Evolutionary conservation across 768 basidiomycete genomes (phyloP).

Genomic region (Polyporus arcularius): DNA sequence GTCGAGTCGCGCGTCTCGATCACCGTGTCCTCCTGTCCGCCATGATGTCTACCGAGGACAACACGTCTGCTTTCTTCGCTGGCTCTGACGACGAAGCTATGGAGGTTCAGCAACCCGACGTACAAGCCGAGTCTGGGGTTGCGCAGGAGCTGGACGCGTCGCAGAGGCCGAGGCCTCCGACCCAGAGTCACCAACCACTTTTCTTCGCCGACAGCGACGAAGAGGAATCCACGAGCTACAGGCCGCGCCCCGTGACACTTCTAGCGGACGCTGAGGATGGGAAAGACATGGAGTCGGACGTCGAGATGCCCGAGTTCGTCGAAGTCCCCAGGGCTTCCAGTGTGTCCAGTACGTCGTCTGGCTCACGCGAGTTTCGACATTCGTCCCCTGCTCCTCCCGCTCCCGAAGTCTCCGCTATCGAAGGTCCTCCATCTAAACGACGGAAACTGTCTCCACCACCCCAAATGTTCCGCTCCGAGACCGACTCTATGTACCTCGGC

Average conservation of each 20-base stretch:
- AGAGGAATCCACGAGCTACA: constrained; percentile 29
- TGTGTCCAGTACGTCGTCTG: constrained; percentile 41
- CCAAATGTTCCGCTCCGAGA: constrained; percentile 3
- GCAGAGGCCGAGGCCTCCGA: neutral
- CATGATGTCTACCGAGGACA: constrained; percentile 23
- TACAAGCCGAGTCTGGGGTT: neutral
- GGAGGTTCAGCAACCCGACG: constrained; percentile 26
- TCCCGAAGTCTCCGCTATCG: constrained; percentile 3
- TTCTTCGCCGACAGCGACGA: constrained; percentile 49
- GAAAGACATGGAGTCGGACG: constrained; percentile 18
- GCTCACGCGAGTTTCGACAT: constrained; percentile 13
- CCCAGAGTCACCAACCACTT: constrained; percentile 33
- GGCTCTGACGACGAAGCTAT: constrained; percentile 51
- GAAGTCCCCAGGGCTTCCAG: constrained; percentile 37
- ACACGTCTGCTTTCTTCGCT: constrained; percentile 54
- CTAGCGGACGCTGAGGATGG: neutral
- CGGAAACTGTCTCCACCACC: constrained; percentile 38
- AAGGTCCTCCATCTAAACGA: constrained; percentile 48
- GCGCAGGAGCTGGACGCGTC: neutral
- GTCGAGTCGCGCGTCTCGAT: constrained; percentile 4
- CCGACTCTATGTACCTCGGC: constrained; percentile 56
- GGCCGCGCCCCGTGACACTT: neutral
- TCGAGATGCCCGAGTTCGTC: constrained; percentile 28
- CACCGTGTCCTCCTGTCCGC: neutral
- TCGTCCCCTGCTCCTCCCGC: constrained; percentile 29